phyloP scores from a whole-genome alignment of 2,329 filamentous ascomycete genomes.

The Boeremia exigua region DNA sequence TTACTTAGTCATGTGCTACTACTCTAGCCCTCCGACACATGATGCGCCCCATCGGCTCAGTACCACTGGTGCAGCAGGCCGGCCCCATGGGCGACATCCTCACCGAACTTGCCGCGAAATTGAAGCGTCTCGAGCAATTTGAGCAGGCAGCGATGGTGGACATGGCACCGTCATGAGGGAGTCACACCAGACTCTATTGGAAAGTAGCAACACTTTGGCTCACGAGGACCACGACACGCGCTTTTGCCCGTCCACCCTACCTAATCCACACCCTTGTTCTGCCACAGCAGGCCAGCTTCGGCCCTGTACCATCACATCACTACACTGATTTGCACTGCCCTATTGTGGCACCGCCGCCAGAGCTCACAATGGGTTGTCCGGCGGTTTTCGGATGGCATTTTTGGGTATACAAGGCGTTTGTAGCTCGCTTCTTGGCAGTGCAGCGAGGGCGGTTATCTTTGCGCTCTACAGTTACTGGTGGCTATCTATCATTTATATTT shows the following conservation, averaged over 20 bases:
- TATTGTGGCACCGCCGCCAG: slow-evolving; percentile 3
- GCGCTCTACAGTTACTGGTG: neutral
- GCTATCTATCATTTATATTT: neutral
- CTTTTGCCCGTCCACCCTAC: no score
- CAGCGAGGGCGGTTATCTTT: neutral
- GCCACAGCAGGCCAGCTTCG: neutral
- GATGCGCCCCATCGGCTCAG: slow-evolving; percentile 71
- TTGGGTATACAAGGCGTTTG: slow-evolving; percentile 9
- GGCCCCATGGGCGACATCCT: slow-evolving; percentile 79
- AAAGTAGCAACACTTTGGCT: neutral
- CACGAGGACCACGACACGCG: slow-evolving; percentile 1
- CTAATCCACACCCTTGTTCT: neutral
- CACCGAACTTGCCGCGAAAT: slow-evolving; percentile 63
- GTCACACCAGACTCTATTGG: neutral
- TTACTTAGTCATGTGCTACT: slow-evolving; percentile 75
- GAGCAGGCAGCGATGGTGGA: slow-evolving; percentile 36
- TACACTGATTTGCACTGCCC: slow-evolving; percentile 10
- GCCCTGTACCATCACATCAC: slow-evolving; percentile 11
- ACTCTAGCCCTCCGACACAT: slow-evolving; percentile 81
- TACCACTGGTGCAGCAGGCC: slow-evolving; percentile 71
- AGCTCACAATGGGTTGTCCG: neutral
- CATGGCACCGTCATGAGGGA: slow-evolving; percentile 34
- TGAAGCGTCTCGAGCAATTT: slow-evolving; percentile 65
- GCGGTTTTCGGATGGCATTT: slow-evolving; percentile 1
- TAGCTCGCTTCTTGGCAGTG: neutral